These are phyloP conservation scores for Daphne laureola DNA, from an alignment of 441 rosid species.

Conservation along the genomic window DNA sequence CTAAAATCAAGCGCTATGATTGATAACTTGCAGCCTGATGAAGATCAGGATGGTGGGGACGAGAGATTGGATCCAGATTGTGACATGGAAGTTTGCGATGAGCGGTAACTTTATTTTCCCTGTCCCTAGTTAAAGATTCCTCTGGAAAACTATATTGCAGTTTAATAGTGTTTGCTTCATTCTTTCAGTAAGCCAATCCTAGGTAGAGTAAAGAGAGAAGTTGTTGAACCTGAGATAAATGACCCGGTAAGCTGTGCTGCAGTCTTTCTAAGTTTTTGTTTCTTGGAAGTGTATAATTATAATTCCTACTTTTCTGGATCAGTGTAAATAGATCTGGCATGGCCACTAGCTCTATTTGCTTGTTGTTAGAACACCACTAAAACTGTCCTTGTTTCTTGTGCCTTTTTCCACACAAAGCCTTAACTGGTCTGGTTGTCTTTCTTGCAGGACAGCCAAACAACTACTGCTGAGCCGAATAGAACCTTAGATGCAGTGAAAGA, in stretches of 20 bases:
- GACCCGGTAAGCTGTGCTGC: conserved; percentile 1
- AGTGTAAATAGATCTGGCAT: too few species aligned
- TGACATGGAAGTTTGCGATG: conserved; percentile 57
- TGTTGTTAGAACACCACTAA: too few species aligned
- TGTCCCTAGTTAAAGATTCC: neutral
- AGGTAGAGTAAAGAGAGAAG: conserved; percentile 12
- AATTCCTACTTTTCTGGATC: too few species aligned
- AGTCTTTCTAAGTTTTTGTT: neutral
- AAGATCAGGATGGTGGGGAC: conserved; percentile 50
- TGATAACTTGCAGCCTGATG: conserved; percentile 38
- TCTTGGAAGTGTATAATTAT: too few species aligned
- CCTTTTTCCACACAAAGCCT: too few species aligned
- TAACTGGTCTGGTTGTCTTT: neutral
- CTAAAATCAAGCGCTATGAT: conserved; percentile 8
- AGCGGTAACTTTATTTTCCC: conserved; percentile 14
- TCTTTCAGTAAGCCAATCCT: conserved; percentile 9
- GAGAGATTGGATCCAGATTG: conserved; percentile 56
- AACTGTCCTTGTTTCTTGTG: too few species aligned
- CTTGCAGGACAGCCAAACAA: conserved; percentile 50
- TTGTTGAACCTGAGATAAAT: conserved; percentile 8
- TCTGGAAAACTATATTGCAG: neutral
- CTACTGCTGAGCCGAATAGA: conserved; percentile 39
- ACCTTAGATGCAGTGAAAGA: conserved; percentile 39
- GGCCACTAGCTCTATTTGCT: too few species aligned
- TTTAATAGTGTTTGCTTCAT: neutral